These are phyloP conservation scores for Polytrichum formosum DNA, from an alignment of 225 moss, liverwort and hornwort species.

Conservation along the genomic window DNA sequence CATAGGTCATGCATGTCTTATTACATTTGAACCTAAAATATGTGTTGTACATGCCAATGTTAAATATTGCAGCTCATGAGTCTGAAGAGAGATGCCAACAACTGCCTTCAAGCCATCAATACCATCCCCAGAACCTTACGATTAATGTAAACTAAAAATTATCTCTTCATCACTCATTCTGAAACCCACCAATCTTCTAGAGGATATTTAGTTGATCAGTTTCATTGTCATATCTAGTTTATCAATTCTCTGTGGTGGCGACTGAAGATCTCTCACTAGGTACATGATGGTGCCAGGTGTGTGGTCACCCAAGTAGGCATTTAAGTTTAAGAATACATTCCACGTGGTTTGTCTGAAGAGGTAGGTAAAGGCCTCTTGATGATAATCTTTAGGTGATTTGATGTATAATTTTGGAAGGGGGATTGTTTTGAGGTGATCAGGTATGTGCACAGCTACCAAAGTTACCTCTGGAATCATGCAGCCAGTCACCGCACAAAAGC, in stretches of 20 bases:
- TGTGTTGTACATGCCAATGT: conserved; percentile 6
- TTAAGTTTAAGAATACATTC: too few relatives aligned
- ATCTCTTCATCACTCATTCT: conserved; percentile 6
- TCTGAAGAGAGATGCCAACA: conserved; percentile 77
- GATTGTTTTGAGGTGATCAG: conserved; percentile 30
- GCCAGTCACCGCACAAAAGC: conserved; percentile 74
- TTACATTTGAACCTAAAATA: not conserved
- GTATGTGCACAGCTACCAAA: conserved; percentile 99
- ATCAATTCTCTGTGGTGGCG: too few relatives aligned
- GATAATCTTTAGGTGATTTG: not conserved
- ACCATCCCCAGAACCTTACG: conserved; percentile 88
- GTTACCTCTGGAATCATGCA: conserved; percentile 96
- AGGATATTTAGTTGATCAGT: too few relatives aligned
- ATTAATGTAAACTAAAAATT: conserved; percentile 61
- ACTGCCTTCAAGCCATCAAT: conserved; percentile 81
- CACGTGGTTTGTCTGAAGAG: too few relatives aligned
- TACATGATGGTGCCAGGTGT: too few relatives aligned
- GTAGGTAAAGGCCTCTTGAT: too few relatives aligned
- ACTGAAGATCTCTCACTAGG: too few relatives aligned
- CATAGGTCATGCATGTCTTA: too few relatives aligned
- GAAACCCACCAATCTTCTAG: conserved; percentile 1
- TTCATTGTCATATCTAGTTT: too few relatives aligned
- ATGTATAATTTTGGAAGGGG: not conserved
- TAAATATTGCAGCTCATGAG: conserved; percentile 62
- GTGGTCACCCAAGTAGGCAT: too few relatives aligned